Conservation (phyloP, 1,284 basidiomycete genomes). For the Cutaneotrichosporon sp. region DNA sequence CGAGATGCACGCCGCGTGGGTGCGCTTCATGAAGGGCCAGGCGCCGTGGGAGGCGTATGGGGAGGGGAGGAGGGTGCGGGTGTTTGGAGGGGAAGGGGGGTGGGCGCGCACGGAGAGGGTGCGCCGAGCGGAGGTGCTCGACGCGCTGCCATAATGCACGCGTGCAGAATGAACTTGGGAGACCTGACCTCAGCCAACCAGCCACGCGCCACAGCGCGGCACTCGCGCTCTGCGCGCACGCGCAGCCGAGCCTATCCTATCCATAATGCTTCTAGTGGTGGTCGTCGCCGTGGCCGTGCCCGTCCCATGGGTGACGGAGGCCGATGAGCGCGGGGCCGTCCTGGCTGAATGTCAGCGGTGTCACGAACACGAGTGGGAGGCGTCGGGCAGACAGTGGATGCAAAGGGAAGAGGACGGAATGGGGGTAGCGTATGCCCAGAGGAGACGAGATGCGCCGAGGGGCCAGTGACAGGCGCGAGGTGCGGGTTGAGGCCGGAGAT, state of each 20-base stretch:
- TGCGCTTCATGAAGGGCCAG: neutral
- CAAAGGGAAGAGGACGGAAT: too few relatives aligned
- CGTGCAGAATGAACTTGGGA: too few relatives aligned
- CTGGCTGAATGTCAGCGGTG: conserved; percentile 47
- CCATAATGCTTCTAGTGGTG: conserved; percentile 27
- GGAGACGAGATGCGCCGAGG: too few relatives aligned
- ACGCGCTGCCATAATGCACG: neutral
- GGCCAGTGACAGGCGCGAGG: too few relatives aligned
- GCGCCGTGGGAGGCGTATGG: conserved; percentile 2
- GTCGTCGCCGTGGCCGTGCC: conserved; percentile 50
- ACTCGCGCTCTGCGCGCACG: too few relatives aligned
- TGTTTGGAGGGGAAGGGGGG: neutral
- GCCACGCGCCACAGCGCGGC: too few relatives aligned
- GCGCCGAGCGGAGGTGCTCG: neutral
- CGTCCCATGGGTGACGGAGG: conserved; percentile 59
- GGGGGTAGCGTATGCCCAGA: too few relatives aligned
- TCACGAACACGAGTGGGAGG: too few relatives aligned
- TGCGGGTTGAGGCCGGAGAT: too few relatives aligned
- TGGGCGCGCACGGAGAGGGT: neutral
- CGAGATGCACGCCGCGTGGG: conserved; percentile 12
- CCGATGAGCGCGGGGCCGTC: conserved; percentile 58
- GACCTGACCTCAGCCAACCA: neutral
- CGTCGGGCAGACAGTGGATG: too few relatives aligned
- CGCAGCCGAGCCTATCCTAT: neutral
- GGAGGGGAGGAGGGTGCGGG: neutral